Evolutionary conservation across 2,329 filamentous ascomycete species (phyloP).

Genomic region (Alternaria solani): DNA sequence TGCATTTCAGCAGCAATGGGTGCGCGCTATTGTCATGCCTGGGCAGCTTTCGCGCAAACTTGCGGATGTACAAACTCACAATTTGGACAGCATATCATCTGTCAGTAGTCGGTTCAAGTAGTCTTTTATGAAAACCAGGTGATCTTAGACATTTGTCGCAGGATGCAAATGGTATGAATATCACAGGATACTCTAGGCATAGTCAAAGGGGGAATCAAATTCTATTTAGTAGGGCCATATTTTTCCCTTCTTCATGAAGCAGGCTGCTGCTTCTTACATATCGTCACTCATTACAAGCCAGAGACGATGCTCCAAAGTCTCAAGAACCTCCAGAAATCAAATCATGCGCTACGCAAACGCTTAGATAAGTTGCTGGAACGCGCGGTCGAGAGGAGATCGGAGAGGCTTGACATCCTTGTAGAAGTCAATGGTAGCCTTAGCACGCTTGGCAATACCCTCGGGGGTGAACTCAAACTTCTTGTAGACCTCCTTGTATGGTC

Average conservation of each 20-base stretch:
- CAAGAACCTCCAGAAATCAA: constrained; percentile 6
- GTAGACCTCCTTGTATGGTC: constrained; percentile 98
- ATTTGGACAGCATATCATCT: too few species aligned
- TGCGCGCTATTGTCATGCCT: too few species aligned
- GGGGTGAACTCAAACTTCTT: constrained; percentile 99
- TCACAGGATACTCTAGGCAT: background rate
- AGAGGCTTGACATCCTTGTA: constrained; percentile 91
- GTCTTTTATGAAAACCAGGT: too few species aligned
- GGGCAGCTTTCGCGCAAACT: too few species aligned
- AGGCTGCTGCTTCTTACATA: constrained; percentile 25
- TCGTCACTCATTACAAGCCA: constrained; percentile 16
- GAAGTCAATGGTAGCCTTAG: constrained; percentile 90
- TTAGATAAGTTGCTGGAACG: constrained; percentile 97
- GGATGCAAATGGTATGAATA: too few species aligned
- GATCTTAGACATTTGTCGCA: background rate
- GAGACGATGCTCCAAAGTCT: constrained; percentile 4
- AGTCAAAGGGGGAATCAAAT: constrained; percentile 30
- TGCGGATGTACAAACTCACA: too few species aligned
- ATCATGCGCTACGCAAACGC: constrained; percentile 13
- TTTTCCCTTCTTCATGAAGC: constrained; percentile 24
- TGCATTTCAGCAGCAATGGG: too few species aligned
- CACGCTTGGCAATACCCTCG: constrained; percentile 95
- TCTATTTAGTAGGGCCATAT: constrained; percentile 31
- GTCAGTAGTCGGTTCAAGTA: too few species aligned
- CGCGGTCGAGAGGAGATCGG: constrained; percentile 94